phyloP scores from a whole-genome alignment of 2,329 filamentous ascomycete species.

The Cladosporium sp. region DNA sequence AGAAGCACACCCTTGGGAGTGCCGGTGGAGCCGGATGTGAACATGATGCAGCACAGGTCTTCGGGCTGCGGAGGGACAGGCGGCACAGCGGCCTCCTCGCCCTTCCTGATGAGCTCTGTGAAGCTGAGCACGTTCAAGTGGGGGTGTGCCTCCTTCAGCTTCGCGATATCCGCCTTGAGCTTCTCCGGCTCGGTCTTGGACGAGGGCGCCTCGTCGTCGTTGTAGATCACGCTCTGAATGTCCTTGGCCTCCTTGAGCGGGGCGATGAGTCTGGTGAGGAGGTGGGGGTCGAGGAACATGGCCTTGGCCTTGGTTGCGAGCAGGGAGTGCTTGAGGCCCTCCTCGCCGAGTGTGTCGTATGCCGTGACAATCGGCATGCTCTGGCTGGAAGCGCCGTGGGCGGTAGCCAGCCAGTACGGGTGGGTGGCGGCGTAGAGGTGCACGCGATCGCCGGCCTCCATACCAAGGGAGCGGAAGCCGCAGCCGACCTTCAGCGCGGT shows the following conservation, averaged over 20 bases:
- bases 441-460: conserved; percentile 60
- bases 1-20: conserved; percentile 83
- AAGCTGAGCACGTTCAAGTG: conserved; percentile 50
- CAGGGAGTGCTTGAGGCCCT: conserved; percentile 79
- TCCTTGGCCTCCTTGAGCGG: conserved; percentile 51
- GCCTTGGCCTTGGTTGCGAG: conserved; percentile 71
- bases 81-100: conserved; percentile 62
- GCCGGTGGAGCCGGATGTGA: conserved; percentile 84
- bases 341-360: conserved; percentile 84
- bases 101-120: conserved; percentile 48
- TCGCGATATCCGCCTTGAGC: conserved; percentile 48
- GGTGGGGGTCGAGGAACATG: conserved; percentile 81
- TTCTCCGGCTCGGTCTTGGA: conserved; percentile 32
- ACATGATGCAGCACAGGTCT: conserved; percentile 75
- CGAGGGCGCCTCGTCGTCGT: conserved; percentile 41
- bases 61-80: conserved; percentile 65
- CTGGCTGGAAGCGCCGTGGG: conserved; percentile 65
- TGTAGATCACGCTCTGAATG: conserved; percentile 54
- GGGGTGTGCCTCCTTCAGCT: conserved; percentile 47
- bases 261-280: conserved; percentile 50
- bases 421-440: conserved; percentile 83
- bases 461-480: conserved; percentile 67
- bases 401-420: conserved; percentile 75
- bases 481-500: conserved; percentile 63
- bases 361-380: conserved; percentile 88